Evolutionary conservation across 2,329 filamentous ascomycete species (phyloP), one percentile per base, ranked within the genome.

Genomic region (Metarhizium rileyi): DNA sequence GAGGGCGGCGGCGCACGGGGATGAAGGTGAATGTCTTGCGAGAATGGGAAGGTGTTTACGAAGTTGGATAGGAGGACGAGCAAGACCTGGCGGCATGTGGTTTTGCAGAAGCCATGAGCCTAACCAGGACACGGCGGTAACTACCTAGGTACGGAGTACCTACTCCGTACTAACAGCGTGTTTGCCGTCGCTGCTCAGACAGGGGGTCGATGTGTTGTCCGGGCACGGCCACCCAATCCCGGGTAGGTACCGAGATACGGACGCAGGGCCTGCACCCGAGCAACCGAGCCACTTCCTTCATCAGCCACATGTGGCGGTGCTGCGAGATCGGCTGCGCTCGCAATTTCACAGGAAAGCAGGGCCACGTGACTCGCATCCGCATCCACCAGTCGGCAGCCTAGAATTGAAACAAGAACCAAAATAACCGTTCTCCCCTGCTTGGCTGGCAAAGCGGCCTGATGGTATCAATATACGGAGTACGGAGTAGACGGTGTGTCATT

Each of bases 11-110:
- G 38, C 38, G 38, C 38, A 42, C 38, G 38, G 7, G 12, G 38
- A 4, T 23, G 38, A 20, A 23, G 38, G 16, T 25, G 20, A 14
- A 12, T 5, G 10, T 8, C 26, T 27, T 18, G 47, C 49, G 44
- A 50, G 50, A 40, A 48, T 49, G 48, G 48, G 49, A 42, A 45
- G 54, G 46, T 42, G 54, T 55, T 49, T 51, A 57, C 47, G 55
- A 48, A 51, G 47, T 53, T 43, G 57, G 35, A 60, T 62, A 55
- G 59, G 63, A 64, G 62, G 60, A 60, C 55, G 61, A n/a, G n/a
- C n/a, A n/a, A n/a, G 57, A 54, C 59, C 58, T 57, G 56, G 58
- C 60, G 59, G 58, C 60, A 61, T 57, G 59, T 55, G 61, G 55
- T 60, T 61, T 14, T 33, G 10, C n/a, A n/a, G 8, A 33, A 23